A percentile compares a stretch with the other conserved stretches of the same genome.
Conservation (phyloP, 441 rosid genomes). For the Arabidopsis lyrata region DNA sequence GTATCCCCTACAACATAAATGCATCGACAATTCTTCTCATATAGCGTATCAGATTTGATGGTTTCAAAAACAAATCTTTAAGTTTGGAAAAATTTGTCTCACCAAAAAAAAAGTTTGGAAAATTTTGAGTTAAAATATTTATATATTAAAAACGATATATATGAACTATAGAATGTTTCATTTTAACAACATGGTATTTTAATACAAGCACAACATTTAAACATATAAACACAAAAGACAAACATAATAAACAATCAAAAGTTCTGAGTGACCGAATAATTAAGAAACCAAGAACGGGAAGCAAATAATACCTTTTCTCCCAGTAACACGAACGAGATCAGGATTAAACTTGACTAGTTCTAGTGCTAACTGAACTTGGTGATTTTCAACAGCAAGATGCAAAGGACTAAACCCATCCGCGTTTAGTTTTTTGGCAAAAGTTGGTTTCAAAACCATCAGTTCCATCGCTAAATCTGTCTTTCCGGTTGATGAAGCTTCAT, state of each 20-base stretch:
- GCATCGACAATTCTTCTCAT: neutral
- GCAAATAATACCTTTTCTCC: constrained; percentile 6
- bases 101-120: neutral
- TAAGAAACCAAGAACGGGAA: neutral
- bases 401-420: constrained; percentile 4
- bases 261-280: neutral
- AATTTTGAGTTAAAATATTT: too few species aligned
- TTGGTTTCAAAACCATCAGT: constrained; percentile 24
- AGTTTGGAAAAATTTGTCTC: neutral
- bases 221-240: too few species aligned
- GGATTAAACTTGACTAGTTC: constrained; percentile 19
- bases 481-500: constrained; percentile 19
- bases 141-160: neutral
- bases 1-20: neutral
- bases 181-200: neutral
- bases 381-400: constrained; percentile 27
- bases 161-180: neutral
- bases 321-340: neutral
- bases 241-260: neutral
- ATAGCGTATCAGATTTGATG: neutral
- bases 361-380: neutral
- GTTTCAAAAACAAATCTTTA: neutral
- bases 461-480: constrained; percentile 23
- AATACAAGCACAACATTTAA: too few species aligned
- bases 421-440: constrained; percentile 31